Base-by-base conservation (phyloP, 2,329 filamentous ascomycete species). In the Periglandula ipomoeae region DNA sequence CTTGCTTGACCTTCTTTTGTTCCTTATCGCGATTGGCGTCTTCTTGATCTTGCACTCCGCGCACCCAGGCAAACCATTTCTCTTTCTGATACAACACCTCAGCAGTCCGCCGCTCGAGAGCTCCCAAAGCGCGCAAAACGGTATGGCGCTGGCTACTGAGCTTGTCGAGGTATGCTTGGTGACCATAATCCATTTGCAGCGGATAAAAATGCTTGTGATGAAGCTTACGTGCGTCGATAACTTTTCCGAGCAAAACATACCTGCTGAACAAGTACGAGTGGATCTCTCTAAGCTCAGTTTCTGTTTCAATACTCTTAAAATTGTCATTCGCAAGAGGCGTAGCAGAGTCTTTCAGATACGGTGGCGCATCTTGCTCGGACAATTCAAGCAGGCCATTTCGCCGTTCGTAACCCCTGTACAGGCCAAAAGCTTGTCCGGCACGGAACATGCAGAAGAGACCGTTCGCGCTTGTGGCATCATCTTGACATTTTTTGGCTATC, bases 401-500 rank as follows among this genome's bases (percentile, higher is more conserved):
- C 15, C 51, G 50, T n/a, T 61, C 60, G 32, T 61, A 61, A 17
- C 59, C 56, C 17, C 50, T 53, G 26, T 61, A 60, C 1, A 61
- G 37, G 0, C 50, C 58, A 41, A 48, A 53, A 1, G 53, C 58
- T 24, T 61, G 59, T 17, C 50, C 57, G 0, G 58, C 49, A 24
- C 61, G 59, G 15, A 57, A 53, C n/a, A 43, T 24, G 20, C 59
- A 61, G n/a, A 61, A 61, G 38, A 61, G 50, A 11, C 49, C 46
- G 24, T 57, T 54, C 6, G 56, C 54, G 10, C 58, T 49, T 9
- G 59, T 59, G 19, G 57, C 57, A 22, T 57, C 51, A 78, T 86
- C 5, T 64, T 83, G 44, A 77, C 73, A 48, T 84, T 90, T 54
- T 81, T 95, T 51, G n/a, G 67, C 76, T 24, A 44, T 49, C 47